Conservation (phyloP, 495 filamentous ascomycete species). For the Annulohypoxylon maeteangense region DNA sequence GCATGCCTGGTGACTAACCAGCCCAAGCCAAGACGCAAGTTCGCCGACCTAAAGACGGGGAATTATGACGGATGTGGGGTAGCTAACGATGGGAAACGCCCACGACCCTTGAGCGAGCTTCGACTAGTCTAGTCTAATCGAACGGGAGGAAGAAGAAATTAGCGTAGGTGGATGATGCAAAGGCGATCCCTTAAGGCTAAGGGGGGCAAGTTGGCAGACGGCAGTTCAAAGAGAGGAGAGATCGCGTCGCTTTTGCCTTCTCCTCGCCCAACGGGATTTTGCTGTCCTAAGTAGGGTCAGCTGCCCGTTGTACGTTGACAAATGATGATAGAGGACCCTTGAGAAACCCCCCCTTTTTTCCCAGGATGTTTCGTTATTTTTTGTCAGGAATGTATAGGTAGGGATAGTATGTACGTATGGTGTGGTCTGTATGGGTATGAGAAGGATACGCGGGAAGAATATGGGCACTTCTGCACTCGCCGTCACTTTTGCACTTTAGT, state of each 20-base stretch:
- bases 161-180: constrained; percentile 9
- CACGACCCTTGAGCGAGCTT: not conserved
- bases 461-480: constrained; percentile 10
- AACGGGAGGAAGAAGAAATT: not conserved
- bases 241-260: not conserved
- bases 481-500: not conserved
- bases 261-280: constrained; percentile 6
- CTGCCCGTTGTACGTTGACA: not conserved
- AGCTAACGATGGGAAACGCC: not conserved
- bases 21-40: constrained; percentile 1
- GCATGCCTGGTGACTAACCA: not conserved
- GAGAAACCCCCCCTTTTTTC: constrained; percentile 11
- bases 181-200: constrained; percentile 3
- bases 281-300: constrained; percentile 15
- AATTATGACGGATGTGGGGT: constrained; percentile 5
- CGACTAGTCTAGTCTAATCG: not conserved
- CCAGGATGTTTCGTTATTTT: not conserved
- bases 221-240: constrained; percentile 17
- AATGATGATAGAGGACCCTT: not conserved
- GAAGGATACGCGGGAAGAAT: not conserved
- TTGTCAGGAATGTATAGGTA: constrained; percentile 17
- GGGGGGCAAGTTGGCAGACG: not conserved
- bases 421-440: not conserved
- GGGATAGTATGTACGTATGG: not conserved
- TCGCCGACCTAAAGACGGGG: not conserved